Conservation (phyloP, 2,329 filamentous ascomycete species). For the Microcyclosporella mali region DNA sequence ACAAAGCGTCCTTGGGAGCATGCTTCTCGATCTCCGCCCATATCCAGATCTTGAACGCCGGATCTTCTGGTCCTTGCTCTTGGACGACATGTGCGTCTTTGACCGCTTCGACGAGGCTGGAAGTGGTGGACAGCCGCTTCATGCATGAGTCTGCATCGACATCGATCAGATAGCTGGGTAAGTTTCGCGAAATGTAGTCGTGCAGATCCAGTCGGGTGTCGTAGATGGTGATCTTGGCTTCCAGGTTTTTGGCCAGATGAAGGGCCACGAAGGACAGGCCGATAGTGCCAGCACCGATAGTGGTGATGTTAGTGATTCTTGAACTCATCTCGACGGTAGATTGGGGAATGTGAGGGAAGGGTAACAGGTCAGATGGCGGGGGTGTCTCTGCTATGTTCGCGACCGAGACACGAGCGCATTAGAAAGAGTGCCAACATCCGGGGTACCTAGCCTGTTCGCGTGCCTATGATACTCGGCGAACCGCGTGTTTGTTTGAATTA, state of each 20-base stretch:
- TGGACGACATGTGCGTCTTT: constrained; percentile 48
- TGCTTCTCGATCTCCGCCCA: constrained; percentile 48
- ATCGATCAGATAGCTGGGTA: constrained; percentile 40
- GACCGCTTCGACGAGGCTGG: constrained; percentile 40
- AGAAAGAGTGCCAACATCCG: too few relatives aligned
- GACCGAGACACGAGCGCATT: too few relatives aligned
- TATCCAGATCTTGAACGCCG: constrained; percentile 45
- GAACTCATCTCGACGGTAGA: constrained; percentile 1
- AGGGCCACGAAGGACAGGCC: constrained; percentile 52
- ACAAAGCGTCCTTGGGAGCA: constrained; percentile 40
- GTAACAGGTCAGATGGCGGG: too few relatives aligned
- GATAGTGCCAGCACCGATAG: constrained; percentile 46
- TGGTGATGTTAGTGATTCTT: constrained; percentile 29
- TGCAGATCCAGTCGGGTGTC: constrained; percentile 46
- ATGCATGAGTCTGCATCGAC: constrained; percentile 21
- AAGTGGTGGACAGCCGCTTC: constrained; percentile 33
- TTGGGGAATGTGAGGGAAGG: too few relatives aligned
- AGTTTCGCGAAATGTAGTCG: constrained; percentile 37
- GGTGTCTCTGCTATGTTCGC: too few relatives aligned
- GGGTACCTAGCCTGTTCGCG: too few relatives aligned
- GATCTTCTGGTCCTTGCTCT: constrained; percentile 54
- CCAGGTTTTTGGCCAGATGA: constrained; percentile 42
- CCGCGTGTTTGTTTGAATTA: too few relatives aligned
- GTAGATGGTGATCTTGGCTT: constrained; percentile 42
- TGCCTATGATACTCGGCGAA: too few relatives aligned